Conservation (phyloP, 192 early-diverging fungal species). For the Gaertneriomyces semiglobifer region DNA sequence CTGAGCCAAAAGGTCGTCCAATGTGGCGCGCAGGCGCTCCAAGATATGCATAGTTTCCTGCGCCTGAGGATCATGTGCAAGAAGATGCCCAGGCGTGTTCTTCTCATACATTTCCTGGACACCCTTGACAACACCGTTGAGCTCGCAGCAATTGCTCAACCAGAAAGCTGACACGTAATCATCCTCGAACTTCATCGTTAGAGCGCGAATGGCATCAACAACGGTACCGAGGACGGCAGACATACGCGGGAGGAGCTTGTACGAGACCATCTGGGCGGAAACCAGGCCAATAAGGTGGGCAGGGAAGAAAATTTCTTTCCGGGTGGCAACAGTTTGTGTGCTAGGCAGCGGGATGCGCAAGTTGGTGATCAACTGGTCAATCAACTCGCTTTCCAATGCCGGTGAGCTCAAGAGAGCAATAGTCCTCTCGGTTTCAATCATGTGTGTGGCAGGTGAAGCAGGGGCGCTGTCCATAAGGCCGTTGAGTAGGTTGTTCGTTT, state of each 20-base stretch:
- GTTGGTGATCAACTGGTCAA: slow-evolving; percentile 83
- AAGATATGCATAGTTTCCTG: slow-evolving; percentile 72
- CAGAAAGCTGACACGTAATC: slow-evolving; percentile 92
- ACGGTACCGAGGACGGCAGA: slow-evolving; percentile 81
- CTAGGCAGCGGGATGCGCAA: slow-evolving; percentile 86
- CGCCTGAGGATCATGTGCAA: slow-evolving; percentile 13
- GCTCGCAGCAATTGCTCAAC: slow-evolving; percentile 95
- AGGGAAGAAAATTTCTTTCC: slow-evolving; percentile 91
- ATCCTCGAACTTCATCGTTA: slow-evolving; percentile 69
- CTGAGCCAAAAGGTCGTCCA: slow-evolving; percentile 87
- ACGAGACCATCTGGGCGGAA: slow-evolving; percentile 82
- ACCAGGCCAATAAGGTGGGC: slow-evolving; percentile 86
- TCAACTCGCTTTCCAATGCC: slow-evolving; percentile 70
- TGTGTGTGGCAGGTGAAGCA: slow-evolving; percentile 16
- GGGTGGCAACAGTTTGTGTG: slow-evolving; percentile 68
- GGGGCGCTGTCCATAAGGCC: slow-evolving; percentile 10
- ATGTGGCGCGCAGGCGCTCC: slow-evolving; percentile 81
- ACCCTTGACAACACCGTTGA: slow-evolving; percentile 85
- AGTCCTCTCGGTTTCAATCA: slow-evolving; percentile 37
- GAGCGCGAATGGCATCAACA: slow-evolving; percentile 60
- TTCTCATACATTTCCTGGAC: slow-evolving; percentile 41
- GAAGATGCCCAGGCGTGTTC: slow-evolving; percentile 4
- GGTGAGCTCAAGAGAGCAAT: slow-evolving; percentile 48
- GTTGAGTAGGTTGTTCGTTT: slow-evolving; percentile 6
- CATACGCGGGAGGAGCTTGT: slow-evolving; percentile 78